Conservation (phyloP, 768 basidiomycete genomes). For the Hirschioporus abietinus region DNA sequence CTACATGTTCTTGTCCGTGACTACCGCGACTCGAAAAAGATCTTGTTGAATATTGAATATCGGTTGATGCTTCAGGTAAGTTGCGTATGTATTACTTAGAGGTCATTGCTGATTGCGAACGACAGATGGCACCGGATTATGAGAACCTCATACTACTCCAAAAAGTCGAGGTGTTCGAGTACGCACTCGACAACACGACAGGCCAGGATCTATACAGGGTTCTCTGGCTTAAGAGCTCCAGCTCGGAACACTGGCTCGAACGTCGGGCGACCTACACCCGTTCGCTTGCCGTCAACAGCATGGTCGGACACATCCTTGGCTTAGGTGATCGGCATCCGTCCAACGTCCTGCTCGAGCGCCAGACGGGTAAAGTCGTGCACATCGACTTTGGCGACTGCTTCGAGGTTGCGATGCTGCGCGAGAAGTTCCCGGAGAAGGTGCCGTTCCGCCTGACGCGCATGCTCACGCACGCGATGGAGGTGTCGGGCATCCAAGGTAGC, state of each 20-base stretch:
- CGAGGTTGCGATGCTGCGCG: conserved; percentile 95
- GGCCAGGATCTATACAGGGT: conserved; percentile 97
- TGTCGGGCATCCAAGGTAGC: conserved; percentile 96
- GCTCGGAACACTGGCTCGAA: conserved; percentile 98
- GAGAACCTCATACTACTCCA: conserved; percentile 90
- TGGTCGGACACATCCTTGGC: conserved; percentile 98
- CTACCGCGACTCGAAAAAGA: conserved; percentile 93
- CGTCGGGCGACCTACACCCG: conserved; percentile 93
- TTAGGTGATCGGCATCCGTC: conserved; percentile 98
- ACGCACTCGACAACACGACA: conserved; percentile 96
- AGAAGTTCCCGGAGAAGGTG: conserved; percentile 98
- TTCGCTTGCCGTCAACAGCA: conserved; percentile 93
- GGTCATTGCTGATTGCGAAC: neutral
- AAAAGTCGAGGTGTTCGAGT: conserved; percentile 99
- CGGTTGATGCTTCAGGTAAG: conserved; percentile 94
- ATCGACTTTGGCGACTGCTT: conserved; percentile 99
- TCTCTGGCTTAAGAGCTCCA: conserved; percentile 90
- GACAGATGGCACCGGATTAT: conserved; percentile 97
- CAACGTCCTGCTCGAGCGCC: conserved; percentile 87
- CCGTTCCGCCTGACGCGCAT: conserved; percentile 97
- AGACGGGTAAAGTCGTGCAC: conserved; percentile 92
- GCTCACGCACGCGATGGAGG: conserved; percentile 99
- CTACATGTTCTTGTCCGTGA: conserved; percentile 94
- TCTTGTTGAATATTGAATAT: conserved; percentile 95
- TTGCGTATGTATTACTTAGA: conserved; percentile 5